Evolutionary conservation across 129 eudicot species (phyloP), one percentile per base, ranked within the genome.

Genomic region (Flaveria sonorensis): DNA sequence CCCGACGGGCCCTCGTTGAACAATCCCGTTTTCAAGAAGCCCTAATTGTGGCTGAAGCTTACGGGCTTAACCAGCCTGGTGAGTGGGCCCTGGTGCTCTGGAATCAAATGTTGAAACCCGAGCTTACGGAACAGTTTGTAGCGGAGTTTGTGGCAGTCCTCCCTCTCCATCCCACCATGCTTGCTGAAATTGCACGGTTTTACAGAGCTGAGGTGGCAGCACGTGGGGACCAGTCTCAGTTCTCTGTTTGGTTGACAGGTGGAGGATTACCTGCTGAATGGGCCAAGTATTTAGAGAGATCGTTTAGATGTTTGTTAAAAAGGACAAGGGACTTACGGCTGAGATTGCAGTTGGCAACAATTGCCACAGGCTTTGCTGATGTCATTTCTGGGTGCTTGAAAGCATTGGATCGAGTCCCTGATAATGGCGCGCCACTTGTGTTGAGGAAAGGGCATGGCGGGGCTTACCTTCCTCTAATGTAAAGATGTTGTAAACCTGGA

Each of bases 391-490:
- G 88, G 15, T 88, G 96, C 56, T 80, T 76, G 68, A 92, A 84
- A 82, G 90, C 70, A 19, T 73, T 95, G 74, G 99, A 95, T 73
- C 94, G 87, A 28, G 97, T 95, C 73, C 99, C 97, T 1, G 99
- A 95, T 26, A 89, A 84, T 79, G 97, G 94, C 0, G 99, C 92
- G 32, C 97, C 99, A 0, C 94, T 95, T 70, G 96, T 95, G 80
- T 71, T 95, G 85, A 85, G 99, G 85, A 95, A 86, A 85, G 99
- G 99, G 15, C 99, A 95, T 32, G 99, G 99, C 66, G 99, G 99
- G 79, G 96, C 89, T 32, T 95, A 95, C 83, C 97, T 95, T 66
- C 99, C 99, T 39, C 69, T 95, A 53, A 94, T 91, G 98, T 94
- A 74, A 81, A 62, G 39, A 43, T 55, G 7, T 10, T 73, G 16